Evolutionary conservation across 208 protist species (phyloP), one percentile per base, ranked within the genome.

Genomic region (Crithidia sp.): DNA sequence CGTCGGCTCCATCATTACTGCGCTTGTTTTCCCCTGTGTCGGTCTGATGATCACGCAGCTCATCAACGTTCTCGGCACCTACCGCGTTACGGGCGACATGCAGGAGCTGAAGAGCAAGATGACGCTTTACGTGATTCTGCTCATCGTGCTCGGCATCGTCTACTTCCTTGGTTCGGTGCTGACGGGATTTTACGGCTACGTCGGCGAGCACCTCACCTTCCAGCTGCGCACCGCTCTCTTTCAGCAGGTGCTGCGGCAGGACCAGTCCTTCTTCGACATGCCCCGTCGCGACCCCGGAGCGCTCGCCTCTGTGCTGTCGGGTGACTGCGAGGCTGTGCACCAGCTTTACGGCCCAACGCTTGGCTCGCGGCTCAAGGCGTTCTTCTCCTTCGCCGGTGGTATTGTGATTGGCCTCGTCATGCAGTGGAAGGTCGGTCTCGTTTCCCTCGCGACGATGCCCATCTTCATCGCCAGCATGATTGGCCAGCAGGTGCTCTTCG

Each of bases 251-350:
- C 74, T 95, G 12, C 86, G 88, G 14, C 91, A 96, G 68, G 91
- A 96, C 67, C 86, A 90, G 81, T 92, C 76, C 75, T 96, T 94
- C 81, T 96, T 94, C 56, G 91, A 96, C 73, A 91, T 84, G 59
- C 84, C 84, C n/a, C 74, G 83, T 8, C 84, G 87, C 45, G 90
- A 95, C 53, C 69, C 90, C 6, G 90, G 88, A 14, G 76, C 79
- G 2, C 77, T 95, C 19, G 68, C 84, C 14, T 78, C 79, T 3
- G 79, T 95, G 65, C 86, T 95, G 19, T 87, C 88, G 19, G 86
- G 90, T 40, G 90, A 93, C 71, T 93, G 90, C 73, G 88, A 95
- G 80, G 83, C 86, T 13, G 81, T 95, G 7, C 90, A 95, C 54
- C 90, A 93, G 76, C 80, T 95, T 4, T 93, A 76, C 54, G 90